A percentile compares a stretch with the other conserved stretches of the same genome.
Evolutionary conservation across 345 rosid species (phyloP).

Genomic region (Linum tenue): DNA sequence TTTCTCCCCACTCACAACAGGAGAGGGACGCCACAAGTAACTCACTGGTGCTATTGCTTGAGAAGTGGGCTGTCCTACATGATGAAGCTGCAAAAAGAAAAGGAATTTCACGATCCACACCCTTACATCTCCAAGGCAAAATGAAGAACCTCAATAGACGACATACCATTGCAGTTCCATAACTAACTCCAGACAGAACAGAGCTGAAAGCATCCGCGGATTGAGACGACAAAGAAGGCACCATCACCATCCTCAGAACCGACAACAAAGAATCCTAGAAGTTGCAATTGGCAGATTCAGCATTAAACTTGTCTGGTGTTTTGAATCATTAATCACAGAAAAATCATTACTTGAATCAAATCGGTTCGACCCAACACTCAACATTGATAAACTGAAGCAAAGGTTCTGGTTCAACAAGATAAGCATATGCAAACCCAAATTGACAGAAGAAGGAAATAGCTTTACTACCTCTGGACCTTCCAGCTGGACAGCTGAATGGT

Average conservation of each 20-base stretch:
- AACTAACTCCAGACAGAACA: slow-evolving; percentile 48
- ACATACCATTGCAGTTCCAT: slow-evolving; percentile 64
- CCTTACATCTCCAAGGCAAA: neutral
- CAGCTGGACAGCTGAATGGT: slow-evolving; percentile 50
- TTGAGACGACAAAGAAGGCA: slow-evolving; percentile 44
- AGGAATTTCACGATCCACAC: neutral
- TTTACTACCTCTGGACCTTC: slow-evolving; percentile 60
- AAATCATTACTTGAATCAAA: too few species aligned
- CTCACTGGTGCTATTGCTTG: slow-evolving; percentile 57
- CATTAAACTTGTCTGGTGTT: too few species aligned
- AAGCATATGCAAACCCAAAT: neutral
- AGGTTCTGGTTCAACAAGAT: neutral
- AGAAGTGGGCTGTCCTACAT: slow-evolving; percentile 45
- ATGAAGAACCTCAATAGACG: neutral
- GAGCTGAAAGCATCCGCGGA: slow-evolving; percentile 28
- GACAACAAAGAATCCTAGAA: slow-evolving; percentile 56
- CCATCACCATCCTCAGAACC: slow-evolving; percentile 40
- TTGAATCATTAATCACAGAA: too few species aligned
- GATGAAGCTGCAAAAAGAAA: slow-evolving; percentile 51
- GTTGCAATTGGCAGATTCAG: neutral
- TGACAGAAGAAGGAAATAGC: slow-evolving; percentile 23
- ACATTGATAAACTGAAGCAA: neutral
- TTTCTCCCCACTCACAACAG: slow-evolving; percentile 17
- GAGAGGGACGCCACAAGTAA: slow-evolving; percentile 63
- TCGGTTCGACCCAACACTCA: neutral